phyloP scores from a whole-genome alignment of 2,329 filamentous ascomycete genomes.

The Monilinia fructicola region DNA sequence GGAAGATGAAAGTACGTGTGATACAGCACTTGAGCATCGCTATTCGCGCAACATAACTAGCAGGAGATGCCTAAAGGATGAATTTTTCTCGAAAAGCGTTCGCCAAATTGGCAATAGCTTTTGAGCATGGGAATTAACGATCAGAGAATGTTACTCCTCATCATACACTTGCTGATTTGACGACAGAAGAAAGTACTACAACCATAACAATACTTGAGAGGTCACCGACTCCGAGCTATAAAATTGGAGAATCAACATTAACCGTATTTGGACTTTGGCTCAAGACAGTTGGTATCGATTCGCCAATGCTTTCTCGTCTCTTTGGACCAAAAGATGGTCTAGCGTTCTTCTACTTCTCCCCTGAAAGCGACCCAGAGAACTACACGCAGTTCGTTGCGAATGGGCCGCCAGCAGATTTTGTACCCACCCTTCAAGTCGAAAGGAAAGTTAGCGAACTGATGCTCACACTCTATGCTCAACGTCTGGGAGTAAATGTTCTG shows the following conservation, averaged over 20 bases:
- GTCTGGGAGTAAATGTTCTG: conserved; percentile 34
- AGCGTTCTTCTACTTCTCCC: conserved; percentile 34
- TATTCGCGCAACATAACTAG: background rate
- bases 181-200: background rate
- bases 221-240: conserved; percentile 31
- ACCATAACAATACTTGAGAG: conserved; percentile 33
- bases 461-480: conserved; percentile 36
- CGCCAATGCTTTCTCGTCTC: conserved; percentile 28
- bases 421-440: conserved; percentile 34
- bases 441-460: conserved; percentile 37
- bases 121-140: too few species aligned
- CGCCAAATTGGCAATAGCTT: background rate
- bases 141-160: background rate
- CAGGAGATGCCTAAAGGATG: too few species aligned
- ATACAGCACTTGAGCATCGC: background rate
- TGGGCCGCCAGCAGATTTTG: conserved; percentile 30
- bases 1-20: conserved; percentile 17
- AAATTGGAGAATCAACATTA: conserved; percentile 37
- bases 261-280: conserved; percentile 32
- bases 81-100: background rate
- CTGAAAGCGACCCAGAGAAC: conserved; percentile 26
- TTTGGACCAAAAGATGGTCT: conserved; percentile 38
- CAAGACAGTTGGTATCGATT: conserved; percentile 29
- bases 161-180: background rate
- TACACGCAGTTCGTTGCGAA: conserved; percentile 29